These are phyloP conservation scores for Filosporella fistucella DNA, from an alignment of 495 filamentous ascomycete genomes.

Conservation along the genomic window DNA sequence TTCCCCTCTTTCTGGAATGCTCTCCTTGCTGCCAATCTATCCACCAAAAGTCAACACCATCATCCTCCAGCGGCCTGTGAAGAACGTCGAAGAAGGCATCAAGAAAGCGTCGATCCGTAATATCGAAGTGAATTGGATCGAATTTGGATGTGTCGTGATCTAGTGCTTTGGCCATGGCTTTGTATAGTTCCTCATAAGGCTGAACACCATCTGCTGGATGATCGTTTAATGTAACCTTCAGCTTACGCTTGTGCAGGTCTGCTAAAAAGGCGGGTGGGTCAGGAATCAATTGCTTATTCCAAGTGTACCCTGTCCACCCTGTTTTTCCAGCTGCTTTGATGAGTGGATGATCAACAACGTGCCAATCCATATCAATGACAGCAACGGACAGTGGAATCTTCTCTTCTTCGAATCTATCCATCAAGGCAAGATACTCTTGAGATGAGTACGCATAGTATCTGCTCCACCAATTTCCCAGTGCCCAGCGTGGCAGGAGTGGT, in stretches of 20 bases:
- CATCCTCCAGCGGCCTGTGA: constrained; percentile 41
- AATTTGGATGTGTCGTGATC: constrained; percentile 36
- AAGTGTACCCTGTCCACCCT: constrained; percentile 60
- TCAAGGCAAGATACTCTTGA: constrained; percentile 45
- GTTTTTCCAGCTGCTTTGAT: constrained; percentile 19
- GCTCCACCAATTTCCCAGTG: constrained; percentile 62
- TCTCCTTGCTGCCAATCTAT: constrained; percentile 60
- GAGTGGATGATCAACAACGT: constrained; percentile 36
- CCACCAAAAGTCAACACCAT: constrained; percentile 57
- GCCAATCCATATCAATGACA: constrained; percentile 63
- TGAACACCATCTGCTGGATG: constrained; percentile 53
- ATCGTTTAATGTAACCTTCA: constrained; percentile 50
- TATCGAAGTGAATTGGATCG: constrained; percentile 50
- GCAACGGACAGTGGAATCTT: constrained; percentile 49
- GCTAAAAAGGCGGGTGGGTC: constrained; percentile 38
- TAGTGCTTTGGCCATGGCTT: constrained; percentile 43
- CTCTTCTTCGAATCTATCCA: constrained; percentile 41
- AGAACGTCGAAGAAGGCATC: constrained; percentile 54
- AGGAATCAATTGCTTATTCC: constrained; percentile 52
- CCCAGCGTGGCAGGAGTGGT: constrained; percentile 50
- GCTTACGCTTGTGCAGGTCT: constrained; percentile 36
- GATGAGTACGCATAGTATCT: constrained; percentile 49
- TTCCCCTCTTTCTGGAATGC: constrained; percentile 43
- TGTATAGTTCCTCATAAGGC: constrained; percentile 45
- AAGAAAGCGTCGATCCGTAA: constrained; percentile 43